phyloP scores from a whole-genome alignment of 257 asterid genomes.

The Plantago elongata region DNA sequence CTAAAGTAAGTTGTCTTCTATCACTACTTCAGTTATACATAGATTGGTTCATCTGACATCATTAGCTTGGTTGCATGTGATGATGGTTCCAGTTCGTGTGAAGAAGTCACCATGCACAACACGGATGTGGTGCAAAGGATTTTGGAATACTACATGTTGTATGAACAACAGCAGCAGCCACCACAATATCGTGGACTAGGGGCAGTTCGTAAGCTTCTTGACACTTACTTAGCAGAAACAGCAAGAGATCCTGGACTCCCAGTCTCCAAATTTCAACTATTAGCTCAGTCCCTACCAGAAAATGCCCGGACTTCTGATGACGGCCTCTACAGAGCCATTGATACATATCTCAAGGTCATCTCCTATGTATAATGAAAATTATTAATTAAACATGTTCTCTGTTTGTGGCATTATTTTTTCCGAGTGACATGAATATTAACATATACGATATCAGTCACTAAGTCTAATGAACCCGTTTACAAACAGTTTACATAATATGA shows the following conservation, averaged over 20 bases:
- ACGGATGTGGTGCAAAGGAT: constrained; percentile 63
- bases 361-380: background rate
- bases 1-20: constrained; percentile 40
- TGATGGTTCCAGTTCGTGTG: constrained; percentile 38
- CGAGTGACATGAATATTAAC: too few species aligned
- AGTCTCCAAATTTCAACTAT: constrained; percentile 47
- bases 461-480: background rate
- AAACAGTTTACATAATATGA: background rate
- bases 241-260: constrained; percentile 72
- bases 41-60: constrained; percentile 10
- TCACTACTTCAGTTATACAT: background rate
- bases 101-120: constrained; percentile 49
- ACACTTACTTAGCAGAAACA: constrained; percentile 73
- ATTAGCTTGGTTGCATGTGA: constrained; percentile 3
- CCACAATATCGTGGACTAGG: constrained; percentile 31
- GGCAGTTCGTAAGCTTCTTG: constrained; percentile 65
- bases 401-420: too few species aligned
- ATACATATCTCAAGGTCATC: constrained; percentile 71
- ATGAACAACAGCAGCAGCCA: constrained; percentile 40
- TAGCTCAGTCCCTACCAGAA: constrained; percentile 71
- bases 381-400: background rate
- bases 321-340: constrained; percentile 82
- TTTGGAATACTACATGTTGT: constrained; percentile 62
- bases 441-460: too few species aligned
- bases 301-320: constrained; percentile 61